Conservation (phyloP, 148 eudicot genomes). For the Beta vulgaris region DNA sequence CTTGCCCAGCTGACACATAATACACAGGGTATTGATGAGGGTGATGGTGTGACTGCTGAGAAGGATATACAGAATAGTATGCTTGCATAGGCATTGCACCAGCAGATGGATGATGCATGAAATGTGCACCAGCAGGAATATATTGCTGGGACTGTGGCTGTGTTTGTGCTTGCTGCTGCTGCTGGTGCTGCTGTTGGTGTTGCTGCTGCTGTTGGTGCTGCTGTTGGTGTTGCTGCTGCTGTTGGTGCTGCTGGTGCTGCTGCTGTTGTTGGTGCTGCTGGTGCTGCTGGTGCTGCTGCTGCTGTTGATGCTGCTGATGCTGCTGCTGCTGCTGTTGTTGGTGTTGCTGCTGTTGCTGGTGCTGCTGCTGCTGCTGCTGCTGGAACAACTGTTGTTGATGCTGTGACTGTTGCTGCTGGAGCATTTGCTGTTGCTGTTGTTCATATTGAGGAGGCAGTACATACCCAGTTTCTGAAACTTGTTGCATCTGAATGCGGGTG, state of each 20-base stretch:
- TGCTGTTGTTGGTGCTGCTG: constrained; percentile 18
- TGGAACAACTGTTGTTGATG: constrained; percentile 31
- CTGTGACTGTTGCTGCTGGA: constrained; percentile 34
- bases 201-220: constrained; percentile 30
- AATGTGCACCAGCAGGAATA: constrained; percentile 63
- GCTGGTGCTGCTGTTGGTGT: constrained; percentile 36
- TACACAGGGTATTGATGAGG: constrained; percentile 59
- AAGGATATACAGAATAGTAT: constrained; percentile 66
- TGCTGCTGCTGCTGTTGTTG: constrained; percentile 17
- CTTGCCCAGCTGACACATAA: constrained; percentile 58
- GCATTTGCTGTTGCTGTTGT: constrained; percentile 39
- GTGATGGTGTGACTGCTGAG: constrained; percentile 60
- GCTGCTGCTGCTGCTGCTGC: constrained; percentile 31
- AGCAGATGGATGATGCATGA: constrained; percentile 46
- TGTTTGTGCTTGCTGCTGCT: constrained; percentile 18
- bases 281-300: constrained; percentile 17
- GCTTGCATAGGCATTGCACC: constrained; percentile 52
- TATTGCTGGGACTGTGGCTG: constrained; percentile 54
- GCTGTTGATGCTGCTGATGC: constrained; percentile 18
- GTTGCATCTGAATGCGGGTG: constrained; percentile 49
- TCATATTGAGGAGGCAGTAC: constrained; percentile 49
- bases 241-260: constrained; percentile 25
- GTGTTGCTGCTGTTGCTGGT: constrained; percentile 21
- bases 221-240: constrained; percentile 44
- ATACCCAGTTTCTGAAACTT: constrained; percentile 56